phyloP scores from a whole-genome alignment of 2,329 filamentous ascomycete genomes.

The Penicillium sp. region DNA sequence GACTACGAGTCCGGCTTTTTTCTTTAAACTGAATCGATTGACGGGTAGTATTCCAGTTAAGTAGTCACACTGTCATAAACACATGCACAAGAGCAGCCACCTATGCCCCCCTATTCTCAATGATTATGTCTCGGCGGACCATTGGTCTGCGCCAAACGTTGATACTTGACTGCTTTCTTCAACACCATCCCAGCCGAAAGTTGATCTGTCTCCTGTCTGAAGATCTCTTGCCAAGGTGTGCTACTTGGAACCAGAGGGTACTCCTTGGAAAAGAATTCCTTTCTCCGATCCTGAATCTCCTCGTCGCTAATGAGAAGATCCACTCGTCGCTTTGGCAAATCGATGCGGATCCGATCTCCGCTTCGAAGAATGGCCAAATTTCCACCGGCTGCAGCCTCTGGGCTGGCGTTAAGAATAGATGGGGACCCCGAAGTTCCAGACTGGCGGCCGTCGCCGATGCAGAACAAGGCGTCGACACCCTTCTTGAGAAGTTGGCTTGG shows the following conservation, averaged over 20 bases:
- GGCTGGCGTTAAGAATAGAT: slow-evolving; percentile 52
- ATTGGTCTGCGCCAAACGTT: slow-evolving; percentile 43
- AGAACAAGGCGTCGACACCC: slow-evolving; percentile 45
- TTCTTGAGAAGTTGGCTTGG: slow-evolving; percentile 42
- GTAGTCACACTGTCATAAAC: neutral
- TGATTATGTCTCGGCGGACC: slow-evolving; percentile 45
- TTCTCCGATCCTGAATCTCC: slow-evolving; percentile 37
- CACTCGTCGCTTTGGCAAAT: slow-evolving; percentile 45
- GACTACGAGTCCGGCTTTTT: too few relatives aligned
- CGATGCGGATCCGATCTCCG: slow-evolving; percentile 47
- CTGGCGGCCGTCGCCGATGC: slow-evolving; percentile 51
- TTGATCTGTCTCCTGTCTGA: slow-evolving; percentile 42
- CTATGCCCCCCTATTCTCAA: neutral
- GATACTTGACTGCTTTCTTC: slow-evolving; percentile 42
- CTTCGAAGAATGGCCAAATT: slow-evolving; percentile 48
- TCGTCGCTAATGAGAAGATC: slow-evolving; percentile 38
- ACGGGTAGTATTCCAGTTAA: too few relatives aligned
- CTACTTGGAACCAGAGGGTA: slow-evolving; percentile 4
- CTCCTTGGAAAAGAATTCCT: slow-evolving; percentile 1
- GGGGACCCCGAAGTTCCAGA: slow-evolving; percentile 52
- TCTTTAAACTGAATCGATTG: too few relatives aligned
- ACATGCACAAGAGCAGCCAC: neutral
- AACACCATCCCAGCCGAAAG: slow-evolving; percentile 46
- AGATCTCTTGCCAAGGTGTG: slow-evolving; percentile 49
- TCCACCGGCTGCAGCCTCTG: slow-evolving; percentile 51